A percentile compares a stretch with the other conserved stretches of the same genome.
These are phyloP conservation scores for Yamadazyma songkhlaensis DNA, from an alignment of 1,139 yeast genomes.

Conservation along the genomic window DNA sequence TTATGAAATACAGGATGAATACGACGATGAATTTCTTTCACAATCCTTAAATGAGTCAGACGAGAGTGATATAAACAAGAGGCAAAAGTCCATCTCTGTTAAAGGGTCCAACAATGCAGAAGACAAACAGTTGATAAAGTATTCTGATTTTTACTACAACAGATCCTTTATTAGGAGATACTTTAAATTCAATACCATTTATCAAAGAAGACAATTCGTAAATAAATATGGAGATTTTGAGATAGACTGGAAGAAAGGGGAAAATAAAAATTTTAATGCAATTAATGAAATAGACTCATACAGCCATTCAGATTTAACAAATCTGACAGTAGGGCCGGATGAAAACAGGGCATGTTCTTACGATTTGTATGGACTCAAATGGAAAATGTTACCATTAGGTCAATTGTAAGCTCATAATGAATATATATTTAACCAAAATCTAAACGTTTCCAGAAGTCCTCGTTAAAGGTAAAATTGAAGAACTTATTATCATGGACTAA, in stretches of 20 bases:
- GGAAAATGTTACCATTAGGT: slow-evolving; percentile 51
- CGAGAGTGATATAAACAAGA: background rate
- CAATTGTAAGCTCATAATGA: slow-evolving; percentile 23
- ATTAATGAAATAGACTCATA: slow-evolving; percentile 12
- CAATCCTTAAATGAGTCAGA: slow-evolving; percentile 5
- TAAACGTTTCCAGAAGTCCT: slow-evolving; percentile 13
- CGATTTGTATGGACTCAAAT: slow-evolving; percentile 44
- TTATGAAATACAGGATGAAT: slow-evolving; percentile 19
- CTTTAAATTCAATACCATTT: slow-evolving; percentile 47
- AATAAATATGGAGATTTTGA: slow-evolving; percentile 44
- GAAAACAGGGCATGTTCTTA: slow-evolving; percentile 25
- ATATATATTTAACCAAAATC: slow-evolving; percentile 6
- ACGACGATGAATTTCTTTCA: slow-evolving; percentile 17
- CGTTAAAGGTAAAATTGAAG: slow-evolving; percentile 14
- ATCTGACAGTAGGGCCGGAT: slow-evolving; percentile 27
- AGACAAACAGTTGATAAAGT: slow-evolving; percentile 19
- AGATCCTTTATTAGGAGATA: slow-evolving; percentile 34
- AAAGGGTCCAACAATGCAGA: slow-evolving; percentile 6
- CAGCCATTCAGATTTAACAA: slow-evolving; percentile 12
- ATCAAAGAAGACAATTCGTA: slow-evolving; percentile 47
- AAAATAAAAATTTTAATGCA: slow-evolving; percentile 13
- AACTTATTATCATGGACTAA: slow-evolving; percentile 9
- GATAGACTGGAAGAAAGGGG: slow-evolving; percentile 27
- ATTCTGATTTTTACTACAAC: slow-evolving; percentile 36
- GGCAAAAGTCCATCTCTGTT: no score